Evolutionary conservation across 768 basidiomycete genomes (phyloP).

Genomic region (Leccinum olivaceopallidum): DNA sequence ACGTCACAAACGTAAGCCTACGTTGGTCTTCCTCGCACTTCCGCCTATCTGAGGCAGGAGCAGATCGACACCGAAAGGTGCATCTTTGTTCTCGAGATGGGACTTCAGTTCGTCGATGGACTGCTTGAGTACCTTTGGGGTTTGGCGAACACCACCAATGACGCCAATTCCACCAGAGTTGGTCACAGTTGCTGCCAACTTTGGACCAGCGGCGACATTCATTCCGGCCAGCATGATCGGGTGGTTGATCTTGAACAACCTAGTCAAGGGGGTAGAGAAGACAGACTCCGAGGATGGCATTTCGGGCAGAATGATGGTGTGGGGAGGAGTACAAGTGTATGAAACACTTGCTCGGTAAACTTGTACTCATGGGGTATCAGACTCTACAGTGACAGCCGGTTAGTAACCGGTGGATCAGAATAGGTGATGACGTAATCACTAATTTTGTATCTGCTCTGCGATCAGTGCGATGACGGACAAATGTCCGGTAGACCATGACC

Average conservation of each 20-base stretch:
- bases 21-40: constrained; percentile 81
- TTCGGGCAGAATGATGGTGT: constrained; percentile 8
- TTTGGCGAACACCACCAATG: constrained; percentile 80
- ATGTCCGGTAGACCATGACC: constrained; percentile 52
- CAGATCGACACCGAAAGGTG: constrained; percentile 82
- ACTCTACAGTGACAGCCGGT: background rate
- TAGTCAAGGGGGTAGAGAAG: constrained; percentile 74
- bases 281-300: constrained; percentile 70
- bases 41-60: constrained; percentile 83
- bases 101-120: constrained; percentile 74
- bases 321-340: background rate
- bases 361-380: background rate
- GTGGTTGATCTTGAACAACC: constrained; percentile 75
- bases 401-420: background rate
- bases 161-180: constrained; percentile 89
- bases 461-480: constrained; percentile 30
- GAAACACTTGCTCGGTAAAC: background rate
- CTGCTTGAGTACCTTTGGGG: constrained; percentile 65
- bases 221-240: constrained; percentile 83
- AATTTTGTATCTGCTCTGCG: background rate
- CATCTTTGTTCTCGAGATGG: constrained; percentile 70
- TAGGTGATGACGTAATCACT: constrained; percentile 19
- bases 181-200: constrained; percentile 86
- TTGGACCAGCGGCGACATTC: constrained; percentile 87
- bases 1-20: constrained; percentile 19